Evolutionary conservation across 495 filamentous ascomycete genomes (phyloP), one percentile per base, ranked within the genome.

Genomic region (Baudoinia panamericana): DNA sequence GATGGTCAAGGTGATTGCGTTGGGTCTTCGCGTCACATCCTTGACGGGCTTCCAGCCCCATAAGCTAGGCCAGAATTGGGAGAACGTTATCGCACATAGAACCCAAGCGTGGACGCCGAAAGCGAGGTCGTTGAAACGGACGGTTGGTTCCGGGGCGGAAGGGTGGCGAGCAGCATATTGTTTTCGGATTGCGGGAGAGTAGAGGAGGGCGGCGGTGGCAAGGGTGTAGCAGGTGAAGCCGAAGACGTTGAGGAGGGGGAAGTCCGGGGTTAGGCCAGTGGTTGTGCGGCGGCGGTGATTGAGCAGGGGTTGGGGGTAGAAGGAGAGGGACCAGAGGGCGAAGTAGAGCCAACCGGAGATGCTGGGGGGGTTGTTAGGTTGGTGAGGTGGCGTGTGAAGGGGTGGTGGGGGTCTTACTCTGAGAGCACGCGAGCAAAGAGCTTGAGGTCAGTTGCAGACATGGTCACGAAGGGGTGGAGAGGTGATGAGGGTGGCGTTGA

Each of bases 101-200:
- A 87, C 24, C 10, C 82, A 62, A 15, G 80, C 87, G 58, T 95
- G 87, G 3, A 70, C 59, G 2, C 83, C 83, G 55, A 94, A 97
- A 1, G 76, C 76, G 18, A 97, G 66, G 58, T 97, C 90, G 55
- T 96, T 97, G 57, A 81, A 74, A 22, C 78, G 74, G 19, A 94
- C 87, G 0, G 86, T 93, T 1, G 87, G 80, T 22, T 79, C 74
- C 11, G 78, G 70, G 0, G 75, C 69, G 11, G 66, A 52, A 1
- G 76, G 76, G 53, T 96, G 71, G 22, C 92, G 74, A n/a, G 69
- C 68, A 5, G 83, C 85, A 63, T 97, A 97, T 57, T 97, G 80
- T 7, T 63, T 56, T 9, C 79, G 76, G 34, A 97, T 80, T 5
- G 75, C 54, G 1, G 81, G 69, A 6, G 84, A 93, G 53, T 73